phyloP scores from a whole-genome alignment of 495 filamentous ascomycete genomes.

The Hypoxylon subgilvum region DNA sequence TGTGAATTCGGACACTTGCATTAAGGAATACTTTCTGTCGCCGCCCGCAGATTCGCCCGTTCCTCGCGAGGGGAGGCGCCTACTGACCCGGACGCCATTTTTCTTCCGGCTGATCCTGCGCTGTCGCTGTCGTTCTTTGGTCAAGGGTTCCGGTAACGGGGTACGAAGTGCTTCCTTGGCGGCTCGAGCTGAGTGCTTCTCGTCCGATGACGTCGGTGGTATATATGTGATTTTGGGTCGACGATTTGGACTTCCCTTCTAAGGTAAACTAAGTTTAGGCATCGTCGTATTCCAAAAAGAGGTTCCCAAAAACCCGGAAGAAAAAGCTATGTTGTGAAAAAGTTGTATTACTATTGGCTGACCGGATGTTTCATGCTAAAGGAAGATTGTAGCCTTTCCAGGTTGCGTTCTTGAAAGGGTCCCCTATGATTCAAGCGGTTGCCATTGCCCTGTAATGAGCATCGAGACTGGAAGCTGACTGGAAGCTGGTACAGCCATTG shows the following conservation, averaged over 20 bases:
- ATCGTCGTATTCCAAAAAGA: conserved; percentile 53
- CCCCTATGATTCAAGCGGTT: neutral
- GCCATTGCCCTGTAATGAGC: neutral
- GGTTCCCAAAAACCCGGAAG: conserved; percentile 25
- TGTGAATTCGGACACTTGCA: conserved; percentile 26
- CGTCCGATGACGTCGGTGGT: conserved; percentile 31
- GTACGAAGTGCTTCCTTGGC: conserved; percentile 45
- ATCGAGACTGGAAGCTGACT: neutral
- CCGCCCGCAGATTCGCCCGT: conserved; percentile 15
- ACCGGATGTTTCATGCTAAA: neutral
- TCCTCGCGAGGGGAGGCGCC: conserved; percentile 33
- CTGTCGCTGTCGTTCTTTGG: conserved; percentile 27
- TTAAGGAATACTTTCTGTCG: conserved; percentile 20
- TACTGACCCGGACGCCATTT: conserved; percentile 40
- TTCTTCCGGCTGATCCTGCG: conserved; percentile 40
- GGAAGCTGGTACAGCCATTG: neutral
- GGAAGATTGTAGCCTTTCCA: conserved; percentile 4
- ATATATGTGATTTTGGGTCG: conserved; percentile 48
- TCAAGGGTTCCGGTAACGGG: conserved; percentile 40
- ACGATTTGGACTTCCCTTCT: conserved; percentile 55
- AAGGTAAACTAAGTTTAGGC: conserved; percentile 56
- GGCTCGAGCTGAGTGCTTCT: conserved; percentile 42
- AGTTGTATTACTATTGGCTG: conserved; percentile 34
- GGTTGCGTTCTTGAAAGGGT: neutral
- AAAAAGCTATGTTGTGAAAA: conserved; percentile 40